Base-by-base conservation (phyloP, 345 rosid species). In the Eutrema yunnanense region DNA sequence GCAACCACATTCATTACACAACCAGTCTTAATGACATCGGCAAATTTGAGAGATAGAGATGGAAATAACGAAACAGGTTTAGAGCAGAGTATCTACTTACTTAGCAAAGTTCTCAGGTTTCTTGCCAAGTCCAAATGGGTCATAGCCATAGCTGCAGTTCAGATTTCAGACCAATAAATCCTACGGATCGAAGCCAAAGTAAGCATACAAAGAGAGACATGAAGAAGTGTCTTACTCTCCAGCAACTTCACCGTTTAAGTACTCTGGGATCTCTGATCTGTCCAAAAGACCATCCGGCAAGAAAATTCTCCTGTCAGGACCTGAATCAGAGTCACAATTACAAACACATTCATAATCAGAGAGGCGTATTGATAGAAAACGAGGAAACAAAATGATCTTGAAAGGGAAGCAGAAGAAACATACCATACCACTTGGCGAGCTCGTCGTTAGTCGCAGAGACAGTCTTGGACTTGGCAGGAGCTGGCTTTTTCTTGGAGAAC, bases 341-440 rank as follows among this genome's bases (percentile, higher is more conserved):
- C 53, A 78, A 6, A 42, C 40, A 67, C 53, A 27, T 63, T 76
- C 37, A 67, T 27, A 13, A 38, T 3, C 59, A 61, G 22, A 67
- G 64, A 64, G 2, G 56, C 6, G 12, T 5, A 56, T 14, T 22
- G 26, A 4, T 3, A 49, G 8, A 40, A 42, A 33, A 22, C 3
- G 5, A 50, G 58, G 10, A 9, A 3, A 38, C 3, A 38, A 3
- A 6, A 22, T 13, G 22, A n/a, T 30, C 7, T 3, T 26, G 12
- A 67, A 41, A 36, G 59, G 10, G 33, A 26, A 22, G 36, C 4
- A 60, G 44, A 58, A 69, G 50, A 12, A 14, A 81, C 98, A 71
- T 82, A 93, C 98, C 97, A 41, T 94, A 91, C 98, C 98, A 89
- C 96, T 94, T 94, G 85, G 96, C 86, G 74, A 91, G 97, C 82